phyloP scores from a whole-genome alignment of 108 stramenopile species.

The Fistulifera pelliculosa region DNA sequence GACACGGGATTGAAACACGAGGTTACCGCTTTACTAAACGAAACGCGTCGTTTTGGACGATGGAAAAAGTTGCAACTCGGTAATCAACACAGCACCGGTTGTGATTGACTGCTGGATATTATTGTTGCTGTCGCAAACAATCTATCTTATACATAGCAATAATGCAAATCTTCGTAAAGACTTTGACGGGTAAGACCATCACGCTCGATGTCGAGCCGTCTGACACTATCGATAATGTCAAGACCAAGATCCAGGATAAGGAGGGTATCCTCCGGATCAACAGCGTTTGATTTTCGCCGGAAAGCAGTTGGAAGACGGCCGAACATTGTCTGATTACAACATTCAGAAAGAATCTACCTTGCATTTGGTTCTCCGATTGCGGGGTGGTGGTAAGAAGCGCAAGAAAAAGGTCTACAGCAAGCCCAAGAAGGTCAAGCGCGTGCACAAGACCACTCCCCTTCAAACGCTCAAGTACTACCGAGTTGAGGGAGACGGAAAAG shows the following conservation, averaged over 20 bases:
- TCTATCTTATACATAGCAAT: not conserved
- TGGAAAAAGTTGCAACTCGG: no score
- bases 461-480: constrained; percentile 99
- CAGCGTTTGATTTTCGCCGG: constrained; percentile 96
- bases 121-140: no score
- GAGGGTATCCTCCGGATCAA: constrained; percentile 96
- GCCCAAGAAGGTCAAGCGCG: constrained; percentile 98
- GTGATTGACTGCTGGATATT: no score
- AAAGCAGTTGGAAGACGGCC: constrained; percentile 95
- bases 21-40: no score
- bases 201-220: constrained; percentile 96
- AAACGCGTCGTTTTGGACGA: no score
- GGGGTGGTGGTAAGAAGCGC: constrained; percentile 95
- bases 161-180: constrained; percentile 74
- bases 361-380: constrained; percentile 85
- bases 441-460: constrained; percentile 90
- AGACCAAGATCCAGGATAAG: constrained; percentile 94
- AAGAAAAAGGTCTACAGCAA: constrained; percentile 99
- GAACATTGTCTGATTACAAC: constrained; percentile 94
- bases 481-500: constrained; percentile 96
- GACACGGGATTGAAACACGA: no score
- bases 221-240: constrained; percentile 95
- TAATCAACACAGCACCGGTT: no score
- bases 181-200: constrained; percentile 95
- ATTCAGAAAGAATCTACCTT: constrained; percentile 97